Base-by-base conservation (phyloP, 441 rosid genomes). In the Omphalea diandra region DNA sequence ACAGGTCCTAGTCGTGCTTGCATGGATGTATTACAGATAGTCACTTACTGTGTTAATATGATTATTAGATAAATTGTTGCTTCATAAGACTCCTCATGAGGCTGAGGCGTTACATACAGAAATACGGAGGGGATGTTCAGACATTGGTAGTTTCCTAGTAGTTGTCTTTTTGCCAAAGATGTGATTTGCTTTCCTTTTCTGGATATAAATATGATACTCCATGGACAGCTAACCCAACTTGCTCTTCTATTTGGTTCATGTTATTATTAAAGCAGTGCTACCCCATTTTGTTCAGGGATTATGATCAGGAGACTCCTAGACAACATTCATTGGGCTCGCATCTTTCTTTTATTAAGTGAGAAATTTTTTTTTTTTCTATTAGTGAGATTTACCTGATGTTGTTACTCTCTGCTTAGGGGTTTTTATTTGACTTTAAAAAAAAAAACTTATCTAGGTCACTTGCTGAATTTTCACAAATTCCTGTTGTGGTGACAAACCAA, bases 401-500 rank as follows among this genome's bases (percentile, higher is more conserved):
- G 62, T 46, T 52, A 63, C 52, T 74, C 69, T 65, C 46, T 49
- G 63, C 71, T 62, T 46, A 63, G 43, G 40, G 71, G 52, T 64
- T 59, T 18, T 36, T 41, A 57, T 62, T 14, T 74, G 15, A 24
- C 18, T 54, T 54, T 17, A 35, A 47, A 18, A 18, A 40, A 11
- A 40, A 32, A 67, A 68, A 67, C 50, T 32, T 41, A 36, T 56
- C 38, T 76, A 91, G 97, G 88, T 90, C 97, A 36, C 94, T 91
- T 38, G 95, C 97, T 76, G 97, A 91, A 64, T 82, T 88, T 76
- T 87, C 95, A 15, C 79, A 89, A 80, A 87, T 94, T 73, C 98
- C 93, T 60, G 75, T 91, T 53, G 71, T 91, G 58, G 98, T 94
- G 63, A 94, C 97, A 69, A 94, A 91, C 78, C 98, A 90, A 91